These are phyloP conservation scores for Magnusiomyces sp. DNA, from an alignment of 1,139 yeast genomes.

Conservation along the genomic window DNA sequence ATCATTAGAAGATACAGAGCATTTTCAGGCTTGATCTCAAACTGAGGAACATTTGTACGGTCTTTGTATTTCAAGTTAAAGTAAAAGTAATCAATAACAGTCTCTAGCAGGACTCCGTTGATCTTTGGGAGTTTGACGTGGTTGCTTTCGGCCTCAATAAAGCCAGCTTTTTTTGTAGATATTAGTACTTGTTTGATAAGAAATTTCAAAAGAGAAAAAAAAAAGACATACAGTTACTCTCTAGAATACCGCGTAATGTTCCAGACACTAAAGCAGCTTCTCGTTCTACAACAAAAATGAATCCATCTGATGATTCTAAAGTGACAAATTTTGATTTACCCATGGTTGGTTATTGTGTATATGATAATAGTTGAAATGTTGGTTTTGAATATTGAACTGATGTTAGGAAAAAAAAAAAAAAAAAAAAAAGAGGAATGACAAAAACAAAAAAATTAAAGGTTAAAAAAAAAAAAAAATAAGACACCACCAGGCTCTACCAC, in stretches of 20 bases:
- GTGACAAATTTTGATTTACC: constrained; percentile 41
- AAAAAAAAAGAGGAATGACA: background rate
- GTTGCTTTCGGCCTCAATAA: constrained; percentile 45
- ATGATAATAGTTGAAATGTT: background rate
- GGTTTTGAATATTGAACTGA: background rate
- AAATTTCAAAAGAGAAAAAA: too few species aligned
- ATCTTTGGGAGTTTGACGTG: constrained; percentile 47
- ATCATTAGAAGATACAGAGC: constrained; percentile 87
- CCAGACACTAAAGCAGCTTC: constrained; percentile 84
- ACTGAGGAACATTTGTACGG: constrained; percentile 64
- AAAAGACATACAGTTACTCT: constrained; percentile 28
- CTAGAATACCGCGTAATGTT: constrained; percentile 63
- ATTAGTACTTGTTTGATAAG: too few species aligned
- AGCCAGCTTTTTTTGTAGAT: constrained; percentile 21
- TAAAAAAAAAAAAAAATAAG: background rate
- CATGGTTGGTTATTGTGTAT: background rate
- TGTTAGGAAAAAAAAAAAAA: background rate
- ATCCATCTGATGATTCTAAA: constrained; percentile 68
- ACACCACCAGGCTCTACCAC: background rate
- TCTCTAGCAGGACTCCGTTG: constrained; percentile 65
- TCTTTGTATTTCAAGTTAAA: constrained; percentile 66
- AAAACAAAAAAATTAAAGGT: background rate
- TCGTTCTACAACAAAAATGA: constrained; percentile 52
- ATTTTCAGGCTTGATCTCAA: constrained; percentile 86
- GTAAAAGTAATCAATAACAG: constrained; percentile 78